phyloP scores from a whole-genome alignment of 192 early-diverging fungal genomes.

The Chytriomyces confervae region DNA sequence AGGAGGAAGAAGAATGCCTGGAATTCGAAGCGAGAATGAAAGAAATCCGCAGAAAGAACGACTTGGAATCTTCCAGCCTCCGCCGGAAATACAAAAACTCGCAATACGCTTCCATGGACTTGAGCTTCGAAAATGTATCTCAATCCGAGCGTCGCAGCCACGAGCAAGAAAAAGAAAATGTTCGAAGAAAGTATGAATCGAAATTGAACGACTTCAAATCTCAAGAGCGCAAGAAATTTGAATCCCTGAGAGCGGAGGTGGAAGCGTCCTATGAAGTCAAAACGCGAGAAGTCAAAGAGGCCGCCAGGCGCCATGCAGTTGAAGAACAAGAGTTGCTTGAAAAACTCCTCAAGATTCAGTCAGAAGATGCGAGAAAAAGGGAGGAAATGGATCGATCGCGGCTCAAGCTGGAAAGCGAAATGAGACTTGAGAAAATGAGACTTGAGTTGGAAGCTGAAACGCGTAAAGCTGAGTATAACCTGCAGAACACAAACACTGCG shows the following conservation, averaged over 20 bases:
- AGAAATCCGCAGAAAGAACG: constrained; percentile 9
- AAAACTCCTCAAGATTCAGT: not conserved
- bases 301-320: not conserved
- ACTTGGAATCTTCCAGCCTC: not conserved
- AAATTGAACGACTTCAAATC: constrained; percentile 9
- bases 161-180: constrained; percentile 19
- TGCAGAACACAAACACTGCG: not conserved
- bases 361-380: constrained; percentile 1
- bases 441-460: not conserved
- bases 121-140: constrained; percentile 7
- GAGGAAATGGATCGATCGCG: constrained; percentile 8
- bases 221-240: constrained; percentile 11
- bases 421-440: not conserved
- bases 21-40: not conserved
- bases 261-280: constrained; percentile 14
- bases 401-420: constrained; percentile 5
- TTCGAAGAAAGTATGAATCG: constrained; percentile 7
- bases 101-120: constrained; percentile 5
- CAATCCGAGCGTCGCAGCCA: constrained; percentile 21
- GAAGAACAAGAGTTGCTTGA: not conserved
- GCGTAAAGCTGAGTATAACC: constrained; percentile 10
- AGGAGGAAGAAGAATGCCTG: constrained; percentile 5
- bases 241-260: constrained; percentile 5
- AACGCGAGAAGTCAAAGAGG: constrained; percentile 11
- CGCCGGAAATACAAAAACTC: constrained; percentile 11